Conservation (phyloP, 805 yeast genomes). For the Candida jianshihensis region DNA sequence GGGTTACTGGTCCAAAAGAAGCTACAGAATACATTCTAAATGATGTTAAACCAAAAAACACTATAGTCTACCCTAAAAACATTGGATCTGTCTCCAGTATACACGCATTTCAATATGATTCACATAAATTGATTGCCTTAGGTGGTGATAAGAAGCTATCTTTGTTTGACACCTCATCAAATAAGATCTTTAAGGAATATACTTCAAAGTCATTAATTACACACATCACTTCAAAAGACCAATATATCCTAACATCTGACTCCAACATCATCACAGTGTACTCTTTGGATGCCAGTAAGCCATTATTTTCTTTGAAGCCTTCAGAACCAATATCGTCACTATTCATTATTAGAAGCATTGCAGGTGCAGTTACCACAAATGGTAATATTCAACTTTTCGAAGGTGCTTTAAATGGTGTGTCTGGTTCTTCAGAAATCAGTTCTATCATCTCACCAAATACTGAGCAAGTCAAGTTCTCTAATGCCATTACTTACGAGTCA, state of each 20-base stretch:
- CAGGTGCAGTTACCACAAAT: conserved; percentile 23
- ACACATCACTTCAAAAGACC: conserved; percentile 26
- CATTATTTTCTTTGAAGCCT: not conserved
- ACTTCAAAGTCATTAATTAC: conserved; percentile 4
- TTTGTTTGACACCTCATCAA: not conserved
- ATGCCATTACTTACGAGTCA: conserved; percentile 13
- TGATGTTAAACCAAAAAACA: conserved; percentile 7
- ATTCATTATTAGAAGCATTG: not conserved
- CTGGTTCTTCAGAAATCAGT: not conserved
- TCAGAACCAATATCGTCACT: not conserved
- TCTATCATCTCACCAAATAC: conserved; percentile 17
- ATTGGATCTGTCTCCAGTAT: not conserved
- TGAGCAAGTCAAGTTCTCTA: conserved; percentile 21
- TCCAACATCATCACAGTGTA: not conserved
- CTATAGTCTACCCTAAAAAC: not conserved
- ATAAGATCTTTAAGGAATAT: not conserved
- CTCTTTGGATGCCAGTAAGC: not conserved
- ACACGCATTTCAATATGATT: not conserved
- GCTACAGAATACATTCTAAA: conserved; percentile 12
- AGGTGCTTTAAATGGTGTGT: conserved; percentile 4
- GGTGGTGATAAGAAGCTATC: not conserved
- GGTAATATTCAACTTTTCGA: conserved; percentile 28
- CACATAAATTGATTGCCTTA: not conserved
- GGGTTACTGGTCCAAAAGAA: conserved; percentile 22
- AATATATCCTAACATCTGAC: conserved; percentile 24